Evolutionary conservation across 495 filamentous ascomycete genomes (phyloP).

Genomic region (Penicillium goetzii): DNA sequence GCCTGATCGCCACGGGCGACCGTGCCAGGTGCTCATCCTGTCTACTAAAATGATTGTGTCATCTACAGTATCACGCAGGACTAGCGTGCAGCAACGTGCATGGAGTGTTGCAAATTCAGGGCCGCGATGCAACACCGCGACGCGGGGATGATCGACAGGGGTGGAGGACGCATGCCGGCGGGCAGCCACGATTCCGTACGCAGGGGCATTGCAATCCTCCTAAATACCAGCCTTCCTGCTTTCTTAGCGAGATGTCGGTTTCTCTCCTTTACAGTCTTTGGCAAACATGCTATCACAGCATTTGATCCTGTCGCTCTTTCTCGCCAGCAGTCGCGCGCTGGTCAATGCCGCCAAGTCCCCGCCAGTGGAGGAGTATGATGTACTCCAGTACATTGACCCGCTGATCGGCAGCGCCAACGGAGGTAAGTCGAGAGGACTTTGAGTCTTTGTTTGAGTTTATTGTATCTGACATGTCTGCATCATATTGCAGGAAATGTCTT

Average conservation of each 20-base stretch:
- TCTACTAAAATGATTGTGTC: not conserved
- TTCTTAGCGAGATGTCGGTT: not conserved
- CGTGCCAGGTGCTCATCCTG: not conserved
- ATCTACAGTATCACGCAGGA: not conserved
- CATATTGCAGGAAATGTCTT: conserved; percentile 63
- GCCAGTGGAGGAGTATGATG: conserved; percentile 42
- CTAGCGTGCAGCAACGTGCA: not conserved
- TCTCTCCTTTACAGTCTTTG: conserved; percentile 1
- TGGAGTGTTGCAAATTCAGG: conserved; percentile 1
- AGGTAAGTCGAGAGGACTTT: conserved; percentile 39
- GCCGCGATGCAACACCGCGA: conserved; percentile 19
- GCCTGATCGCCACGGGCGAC: conserved; percentile 3
- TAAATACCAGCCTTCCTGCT: conserved; percentile 22
- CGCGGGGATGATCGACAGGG: conserved; percentile 32
- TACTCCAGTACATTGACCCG: conserved; percentile 56
- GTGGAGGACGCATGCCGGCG: conserved; percentile 20
- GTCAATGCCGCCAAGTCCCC: conserved; percentile 19
- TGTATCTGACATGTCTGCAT: not conserved
- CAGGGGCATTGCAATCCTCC: conserved; percentile 6
- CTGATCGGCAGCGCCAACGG: conserved; percentile 64
- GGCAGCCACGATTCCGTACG: conserved; percentile 11
- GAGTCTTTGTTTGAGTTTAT: not conserved
- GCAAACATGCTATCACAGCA: conserved; percentile 20
- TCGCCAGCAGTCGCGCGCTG: conserved; percentile 23
- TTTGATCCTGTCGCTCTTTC: conserved; percentile 22